A percentile compares a stretch with the other conserved stretches of the same genome.
These are phyloP conservation scores for Yamadazyma kitorensis DNA, from an alignment of 805 yeast species.

Conservation along the genomic window DNA sequence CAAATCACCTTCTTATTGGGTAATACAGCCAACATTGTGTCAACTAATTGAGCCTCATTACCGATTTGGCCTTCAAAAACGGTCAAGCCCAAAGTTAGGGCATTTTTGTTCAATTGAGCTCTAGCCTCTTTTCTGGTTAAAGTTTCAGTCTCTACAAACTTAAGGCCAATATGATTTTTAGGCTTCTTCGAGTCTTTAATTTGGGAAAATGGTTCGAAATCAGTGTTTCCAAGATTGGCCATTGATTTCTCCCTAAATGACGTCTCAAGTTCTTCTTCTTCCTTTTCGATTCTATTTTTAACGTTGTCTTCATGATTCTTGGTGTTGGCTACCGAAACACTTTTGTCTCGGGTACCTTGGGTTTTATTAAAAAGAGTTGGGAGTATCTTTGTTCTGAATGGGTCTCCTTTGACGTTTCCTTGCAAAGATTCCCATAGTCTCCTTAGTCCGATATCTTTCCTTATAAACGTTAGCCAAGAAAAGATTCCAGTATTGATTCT, in stretches of 20 bases:
- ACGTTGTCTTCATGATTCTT: too few relatives aligned
- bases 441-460: slow-evolving; percentile 37
- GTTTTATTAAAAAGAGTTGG: too few relatives aligned
- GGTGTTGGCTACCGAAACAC: too few relatives aligned
- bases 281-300: background rate
- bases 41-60: slow-evolving; percentile 37
- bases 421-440: slow-evolving; percentile 2
- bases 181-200: background rate
- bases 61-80: slow-evolving; percentile 29
- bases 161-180: background rate
- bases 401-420: background rate
- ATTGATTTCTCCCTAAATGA: slow-evolving; percentile 20
- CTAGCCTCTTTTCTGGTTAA: background rate
- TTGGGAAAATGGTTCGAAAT: slow-evolving; percentile 18
- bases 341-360: too few relatives aligned
- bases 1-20: slow-evolving; percentile 58
- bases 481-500: slow-evolving; percentile 52
- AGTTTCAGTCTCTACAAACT: background rate
- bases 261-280: background rate
- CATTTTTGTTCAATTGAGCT: slow-evolving; percentile 22
- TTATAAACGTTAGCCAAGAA: slow-evolving; percentile 46
- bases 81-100: slow-evolving; percentile 34
- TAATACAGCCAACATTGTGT: slow-evolving; percentile 39
- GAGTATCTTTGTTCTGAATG: background rate
- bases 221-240: slow-evolving; percentile 23